Conservation (phyloP, 2,329 filamentous ascomycete species). For the Stemphylium vesicarium region DNA sequence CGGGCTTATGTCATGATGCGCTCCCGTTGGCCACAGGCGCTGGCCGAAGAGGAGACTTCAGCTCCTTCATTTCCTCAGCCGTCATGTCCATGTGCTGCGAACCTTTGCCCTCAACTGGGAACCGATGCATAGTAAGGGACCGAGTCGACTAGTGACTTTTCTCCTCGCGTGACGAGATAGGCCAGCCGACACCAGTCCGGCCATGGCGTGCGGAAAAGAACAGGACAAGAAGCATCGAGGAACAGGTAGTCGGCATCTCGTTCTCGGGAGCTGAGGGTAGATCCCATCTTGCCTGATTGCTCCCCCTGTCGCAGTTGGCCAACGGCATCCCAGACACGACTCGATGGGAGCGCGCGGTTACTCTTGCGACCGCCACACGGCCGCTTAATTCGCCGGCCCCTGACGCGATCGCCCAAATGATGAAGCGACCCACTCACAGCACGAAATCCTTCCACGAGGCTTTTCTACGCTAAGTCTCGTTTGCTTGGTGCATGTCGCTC, state of each 20-base stretch:
- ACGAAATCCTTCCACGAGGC: conserved; percentile 15
- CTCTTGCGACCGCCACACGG: conserved; percentile 7
- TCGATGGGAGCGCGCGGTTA: conserved; percentile 32
- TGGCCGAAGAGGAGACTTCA: conserved; percentile 27
- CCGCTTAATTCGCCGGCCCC: conserved; percentile 15
- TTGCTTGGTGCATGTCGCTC: too few relatives aligned
- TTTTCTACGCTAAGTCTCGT: conserved; percentile 4
- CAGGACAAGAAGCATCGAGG: neutral
- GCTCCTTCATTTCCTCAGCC: conserved; percentile 39
- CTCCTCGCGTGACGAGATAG: conserved; percentile 2
- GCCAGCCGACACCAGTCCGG: conserved; percentile 3
- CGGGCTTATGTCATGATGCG: conserved; percentile 28
- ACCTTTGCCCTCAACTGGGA: conserved; percentile 12
- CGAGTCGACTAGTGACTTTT: conserved; percentile 10
- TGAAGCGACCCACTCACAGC: conserved; percentile 21
- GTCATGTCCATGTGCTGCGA: conserved; percentile 9
- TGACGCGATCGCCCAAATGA: conserved; percentile 14
- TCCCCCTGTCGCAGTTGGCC: conserved; percentile 22
- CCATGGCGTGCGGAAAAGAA: neutral
- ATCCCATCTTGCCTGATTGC: neutral
- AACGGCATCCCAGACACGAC: conserved; percentile 19
- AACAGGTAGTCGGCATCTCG: conserved; percentile 14
- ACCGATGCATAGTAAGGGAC: conserved; percentile 9
- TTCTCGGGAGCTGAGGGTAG: conserved; percentile 19
- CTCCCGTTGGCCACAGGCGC: conserved; percentile 34